Conservation (phyloP, 768 basidiomycete species). For the Suillus decipiens region DNA sequence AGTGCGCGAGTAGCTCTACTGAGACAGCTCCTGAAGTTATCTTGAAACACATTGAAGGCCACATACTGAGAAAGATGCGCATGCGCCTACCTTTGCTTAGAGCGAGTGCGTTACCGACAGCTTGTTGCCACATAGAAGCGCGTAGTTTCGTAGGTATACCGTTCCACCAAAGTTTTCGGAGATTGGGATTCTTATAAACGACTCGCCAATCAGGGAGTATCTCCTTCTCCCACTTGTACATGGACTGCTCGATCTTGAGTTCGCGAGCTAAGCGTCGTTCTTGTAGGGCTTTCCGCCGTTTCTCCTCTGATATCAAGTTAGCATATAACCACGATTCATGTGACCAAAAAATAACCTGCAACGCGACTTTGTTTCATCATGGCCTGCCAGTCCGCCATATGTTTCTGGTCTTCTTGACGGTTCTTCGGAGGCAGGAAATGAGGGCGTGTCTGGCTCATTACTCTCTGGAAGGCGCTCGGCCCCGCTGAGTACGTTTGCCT, state of each 20-base stretch:
- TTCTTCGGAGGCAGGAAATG: constrained; percentile 82
- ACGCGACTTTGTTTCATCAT: constrained; percentile 85
- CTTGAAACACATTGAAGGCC: constrained; percentile 37
- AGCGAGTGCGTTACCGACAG: constrained; percentile 82
- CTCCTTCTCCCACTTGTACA: constrained; percentile 74
- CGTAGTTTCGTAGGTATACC: constrained; percentile 85
- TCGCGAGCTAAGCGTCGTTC: constrained; percentile 68
- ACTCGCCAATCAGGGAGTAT: constrained; percentile 84
- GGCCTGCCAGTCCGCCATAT: constrained; percentile 80
- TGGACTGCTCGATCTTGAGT: constrained; percentile 65
- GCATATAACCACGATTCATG: constrained; percentile 4
- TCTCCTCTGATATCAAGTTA: constrained; percentile 55
- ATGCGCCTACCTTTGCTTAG: constrained; percentile 68
- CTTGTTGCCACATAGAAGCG: constrained; percentile 79
- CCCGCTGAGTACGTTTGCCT: constrained; percentile 56
- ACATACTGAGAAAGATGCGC: not conserved
- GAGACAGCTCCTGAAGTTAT: constrained; percentile 70
- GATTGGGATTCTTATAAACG: constrained; percentile 61
- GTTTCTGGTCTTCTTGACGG: constrained; percentile 75
- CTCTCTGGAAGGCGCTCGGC: constrained; percentile 74
- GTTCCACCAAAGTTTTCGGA: constrained; percentile 83
- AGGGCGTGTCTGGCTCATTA: constrained; percentile 84
- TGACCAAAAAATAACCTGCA: constrained; percentile 52
- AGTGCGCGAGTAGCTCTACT: constrained; percentile 75
- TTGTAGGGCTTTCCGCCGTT: constrained; percentile 60